A percentile compares a stretch with the other conserved stretches of the same genome.
Conservation (phyloP, 106 monocot genomes). For the Hemerocallis citrina region DNA sequence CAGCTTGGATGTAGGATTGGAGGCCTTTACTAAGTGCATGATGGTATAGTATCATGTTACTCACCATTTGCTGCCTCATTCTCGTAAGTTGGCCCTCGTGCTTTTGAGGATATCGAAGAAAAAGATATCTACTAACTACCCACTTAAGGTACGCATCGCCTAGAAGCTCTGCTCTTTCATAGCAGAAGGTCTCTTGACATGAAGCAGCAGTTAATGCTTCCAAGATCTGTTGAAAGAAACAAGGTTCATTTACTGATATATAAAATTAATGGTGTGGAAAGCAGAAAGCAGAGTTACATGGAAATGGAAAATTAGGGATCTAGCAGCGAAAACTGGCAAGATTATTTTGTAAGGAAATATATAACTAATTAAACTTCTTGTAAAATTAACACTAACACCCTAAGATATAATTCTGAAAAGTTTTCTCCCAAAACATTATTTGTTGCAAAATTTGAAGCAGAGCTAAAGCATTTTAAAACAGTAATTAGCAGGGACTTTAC, state of each 20-base stretch:
- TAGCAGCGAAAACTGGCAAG: too few relatives aligned
- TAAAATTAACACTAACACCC: too few relatives aligned
- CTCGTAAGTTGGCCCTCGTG: constrained; percentile 97
- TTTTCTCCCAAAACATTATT: too few relatives aligned
- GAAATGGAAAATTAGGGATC: too few relatives aligned
- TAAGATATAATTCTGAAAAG: too few relatives aligned
- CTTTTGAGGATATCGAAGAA: constrained; percentile 93
- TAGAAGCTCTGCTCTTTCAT: constrained; percentile 93
- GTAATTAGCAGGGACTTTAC: too few relatives aligned
- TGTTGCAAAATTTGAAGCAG: too few relatives aligned
- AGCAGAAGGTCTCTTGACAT: constrained; percentile 94
- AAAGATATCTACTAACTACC: constrained; percentile 98
- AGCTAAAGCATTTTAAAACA: too few relatives aligned
- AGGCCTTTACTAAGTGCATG: constrained; percentile 81
- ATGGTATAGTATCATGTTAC: constrained; percentile 90
- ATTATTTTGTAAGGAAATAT: too few relatives aligned
- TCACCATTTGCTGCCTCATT: constrained; percentile 99
- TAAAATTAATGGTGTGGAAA: neutral
- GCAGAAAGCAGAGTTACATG: too few relatives aligned
- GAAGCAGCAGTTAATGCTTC: constrained; percentile 99
- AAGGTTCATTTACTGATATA: neutral
- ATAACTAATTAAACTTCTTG: too few relatives aligned
- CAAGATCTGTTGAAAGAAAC: constrained; percentile 51
- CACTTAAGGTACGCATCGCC: constrained; percentile 98
- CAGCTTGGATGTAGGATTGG: constrained; percentile 95